A percentile compares a stretch with the other conserved stretches of the same genome.
These are phyloP conservation scores for Bruguiera parviflora DNA, from an alignment of 345 rosid species.

Conservation along the genomic window DNA sequence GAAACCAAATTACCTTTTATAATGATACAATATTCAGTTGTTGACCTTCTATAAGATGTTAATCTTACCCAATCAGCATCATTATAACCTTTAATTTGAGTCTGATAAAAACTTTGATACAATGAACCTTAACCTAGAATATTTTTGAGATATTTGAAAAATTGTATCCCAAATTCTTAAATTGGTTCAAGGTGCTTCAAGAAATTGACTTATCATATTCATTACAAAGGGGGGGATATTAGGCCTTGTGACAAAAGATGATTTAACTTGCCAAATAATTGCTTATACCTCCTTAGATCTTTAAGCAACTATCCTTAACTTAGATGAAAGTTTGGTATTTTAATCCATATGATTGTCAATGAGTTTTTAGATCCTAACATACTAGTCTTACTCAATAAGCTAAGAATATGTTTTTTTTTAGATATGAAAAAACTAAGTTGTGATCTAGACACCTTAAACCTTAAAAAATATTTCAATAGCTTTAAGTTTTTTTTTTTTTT, in stretches of 20 bases:
- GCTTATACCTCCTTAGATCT: background rate
- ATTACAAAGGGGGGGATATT: background rate
- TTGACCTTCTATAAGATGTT: background rate
- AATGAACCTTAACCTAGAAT: background rate
- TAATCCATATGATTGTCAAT: background rate
- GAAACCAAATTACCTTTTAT: background rate
- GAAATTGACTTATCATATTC: background rate
- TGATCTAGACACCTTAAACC: background rate
- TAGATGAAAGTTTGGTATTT: background rate
- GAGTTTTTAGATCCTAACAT: background rate
- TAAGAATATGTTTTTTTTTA: background rate
- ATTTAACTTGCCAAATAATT: background rate
- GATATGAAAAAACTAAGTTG: background rate
- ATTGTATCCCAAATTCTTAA: no score
- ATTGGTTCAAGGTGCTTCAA: background rate
- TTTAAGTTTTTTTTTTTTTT: no score
- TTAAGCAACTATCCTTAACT: background rate
- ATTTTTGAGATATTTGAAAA: background rate
- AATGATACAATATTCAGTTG: background rate
- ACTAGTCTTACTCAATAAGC: fast-evolving
- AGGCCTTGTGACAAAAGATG: background rate
- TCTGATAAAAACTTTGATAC: background rate
- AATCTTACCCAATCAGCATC: background rate
- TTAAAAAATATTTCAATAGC: no score
- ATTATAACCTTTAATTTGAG: background rate